Evolutionary conservation across 345 rosid species (phyloP).

Genomic region (Salix udensis): DNA sequence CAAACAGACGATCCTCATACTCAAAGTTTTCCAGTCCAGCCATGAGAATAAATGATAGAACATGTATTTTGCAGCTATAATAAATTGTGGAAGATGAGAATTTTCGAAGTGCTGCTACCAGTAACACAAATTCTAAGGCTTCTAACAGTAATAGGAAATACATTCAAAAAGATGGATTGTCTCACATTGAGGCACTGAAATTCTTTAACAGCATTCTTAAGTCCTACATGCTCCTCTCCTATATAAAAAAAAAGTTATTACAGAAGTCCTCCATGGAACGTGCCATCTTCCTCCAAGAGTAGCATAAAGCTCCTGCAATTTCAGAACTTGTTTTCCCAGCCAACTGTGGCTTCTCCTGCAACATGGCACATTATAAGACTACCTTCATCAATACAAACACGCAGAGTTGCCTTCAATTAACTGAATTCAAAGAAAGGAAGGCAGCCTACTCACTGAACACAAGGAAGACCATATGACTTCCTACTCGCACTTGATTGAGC

Average conservation of each 20-base stretch:
- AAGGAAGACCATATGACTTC: neutral
- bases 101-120: neutral
- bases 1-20: neutral
- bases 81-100: neutral
- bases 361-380: neutral
- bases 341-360: neutral
- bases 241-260: neutral
- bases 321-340: neutral
- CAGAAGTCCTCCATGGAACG: neutral
- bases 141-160: neutral
- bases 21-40: neutral
- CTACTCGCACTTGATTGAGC: conserved; percentile 40
- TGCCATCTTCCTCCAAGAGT: neutral
- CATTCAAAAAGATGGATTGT: neutral
- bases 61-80: neutral
- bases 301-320: neutral
- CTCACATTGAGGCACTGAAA: neutral
- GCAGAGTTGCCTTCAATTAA: neutral
- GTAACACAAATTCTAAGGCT: neutral
- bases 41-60: neutral
- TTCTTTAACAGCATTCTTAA: neutral
- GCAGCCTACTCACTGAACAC: neutral
- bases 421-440: neutral
- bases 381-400: neutral
- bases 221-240: neutral